A percentile compares a stretch with the other conserved stretches of the same genome.
phyloP scores from a whole-genome alignment of 129 eudicot genomes.

The Oenanthe sinensis region DNA sequence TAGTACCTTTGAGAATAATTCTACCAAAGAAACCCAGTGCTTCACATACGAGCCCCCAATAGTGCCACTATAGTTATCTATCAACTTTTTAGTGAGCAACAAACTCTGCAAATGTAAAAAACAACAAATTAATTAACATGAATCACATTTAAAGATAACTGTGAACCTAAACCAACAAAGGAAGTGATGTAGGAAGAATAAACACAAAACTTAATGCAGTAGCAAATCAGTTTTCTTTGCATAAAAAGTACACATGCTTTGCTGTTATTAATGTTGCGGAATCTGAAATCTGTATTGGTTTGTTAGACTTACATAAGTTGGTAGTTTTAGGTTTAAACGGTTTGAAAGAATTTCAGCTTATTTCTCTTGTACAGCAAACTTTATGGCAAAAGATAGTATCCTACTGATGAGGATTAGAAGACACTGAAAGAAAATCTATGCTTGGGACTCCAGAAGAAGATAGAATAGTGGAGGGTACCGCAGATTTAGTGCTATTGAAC shows the following conservation, averaged over 20 bases:
- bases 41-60: conserved; percentile 51
- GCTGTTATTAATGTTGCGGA: neutral
- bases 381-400: neutral
- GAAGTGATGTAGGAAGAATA: neutral
- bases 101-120: conserved; percentile 58
- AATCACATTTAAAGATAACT: neutral
- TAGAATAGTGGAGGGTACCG: neutral
- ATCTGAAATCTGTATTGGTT: neutral
- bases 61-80: conserved; percentile 54
- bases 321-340: too few species aligned
- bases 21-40: conserved; percentile 75
- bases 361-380: neutral
- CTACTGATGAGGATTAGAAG: neutral
- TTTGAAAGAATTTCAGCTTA: neutral
- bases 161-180: neutral
- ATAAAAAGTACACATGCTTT: neutral
- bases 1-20: conserved; percentile 65
- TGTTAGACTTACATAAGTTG: neutral
- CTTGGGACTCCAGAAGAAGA: neutral
- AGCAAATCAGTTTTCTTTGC: neutral
- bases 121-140: neutral
- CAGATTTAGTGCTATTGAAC: neutral
- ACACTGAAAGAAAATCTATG: neutral
- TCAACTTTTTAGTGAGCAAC: conserved; percentile 44
- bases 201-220: neutral